Evolutionary conservation across 805 yeast species (phyloP).

Genomic region (Tetrapisispora nanseiensis): DNA sequence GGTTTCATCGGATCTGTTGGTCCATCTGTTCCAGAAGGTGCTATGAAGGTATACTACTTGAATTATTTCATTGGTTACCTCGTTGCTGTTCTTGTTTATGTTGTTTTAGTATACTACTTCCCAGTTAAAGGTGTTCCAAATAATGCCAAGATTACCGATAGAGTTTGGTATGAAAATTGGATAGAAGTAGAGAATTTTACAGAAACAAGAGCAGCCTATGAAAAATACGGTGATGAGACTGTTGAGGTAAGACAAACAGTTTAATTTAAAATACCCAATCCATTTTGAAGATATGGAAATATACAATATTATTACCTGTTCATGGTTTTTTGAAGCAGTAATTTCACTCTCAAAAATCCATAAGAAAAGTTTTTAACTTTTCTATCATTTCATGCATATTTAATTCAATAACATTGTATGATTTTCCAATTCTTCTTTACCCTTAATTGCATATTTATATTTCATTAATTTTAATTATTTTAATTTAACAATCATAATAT

Average conservation of each 20-base stretch:
- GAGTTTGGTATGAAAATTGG: slow-evolving; percentile 50
- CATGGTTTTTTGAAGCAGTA: no score
- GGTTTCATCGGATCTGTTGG: slow-evolving; percentile 83
- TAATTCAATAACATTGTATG: no score
- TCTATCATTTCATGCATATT: neutral
- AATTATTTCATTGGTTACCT: slow-evolving; percentile 72
- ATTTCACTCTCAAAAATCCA: neutral
- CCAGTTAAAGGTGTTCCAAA: slow-evolving; percentile 44
- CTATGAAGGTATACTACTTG: slow-evolving; percentile 59
- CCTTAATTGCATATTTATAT: neutral
- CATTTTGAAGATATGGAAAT: no score
- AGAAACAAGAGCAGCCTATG: slow-evolving; percentile 22
- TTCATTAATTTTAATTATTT: neutral
- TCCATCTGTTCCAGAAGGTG: slow-evolving; percentile 70
- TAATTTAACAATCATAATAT: neutral
- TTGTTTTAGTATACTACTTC: slow-evolving; percentile 39
- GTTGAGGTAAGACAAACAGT: neutral
- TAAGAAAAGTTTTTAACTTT: neutral
- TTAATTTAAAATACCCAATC: neutral
- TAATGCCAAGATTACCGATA: slow-evolving; percentile 31
- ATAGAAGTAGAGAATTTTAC: slow-evolving; percentile 57
- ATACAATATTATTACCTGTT: no score
- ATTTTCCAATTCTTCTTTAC: neutral
- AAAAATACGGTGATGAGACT: slow-evolving; percentile 7
- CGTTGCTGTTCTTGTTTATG: slow-evolving; percentile 46